Evolutionary conservation across 805 yeast genomes (phyloP).

Genomic region (Helenozyma baotianmanensis): DNA sequence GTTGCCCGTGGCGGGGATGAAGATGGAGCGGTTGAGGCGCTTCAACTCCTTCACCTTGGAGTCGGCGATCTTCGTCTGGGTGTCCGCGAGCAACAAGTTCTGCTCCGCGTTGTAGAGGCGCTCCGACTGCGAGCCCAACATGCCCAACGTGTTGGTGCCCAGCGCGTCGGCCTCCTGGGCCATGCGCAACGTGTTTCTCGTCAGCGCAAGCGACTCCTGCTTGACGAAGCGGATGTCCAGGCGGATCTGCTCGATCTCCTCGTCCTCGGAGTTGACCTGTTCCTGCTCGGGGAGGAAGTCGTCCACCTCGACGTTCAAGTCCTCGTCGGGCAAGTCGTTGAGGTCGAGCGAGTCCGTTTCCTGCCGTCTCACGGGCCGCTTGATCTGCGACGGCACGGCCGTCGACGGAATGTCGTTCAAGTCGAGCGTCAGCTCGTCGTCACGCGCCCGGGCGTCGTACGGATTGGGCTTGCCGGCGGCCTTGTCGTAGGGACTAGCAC

Average conservation of each 20-base stretch:
- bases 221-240: slow-evolving; percentile 79
- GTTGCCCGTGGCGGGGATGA: slow-evolving; percentile 72
- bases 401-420: slow-evolving; percentile 35
- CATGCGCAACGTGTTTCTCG: slow-evolving; percentile 71
- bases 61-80: slow-evolving; percentile 78
- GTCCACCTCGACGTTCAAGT: slow-evolving; percentile 35
- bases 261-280: slow-evolving; percentile 61
- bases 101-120: slow-evolving; percentile 75
- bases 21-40: slow-evolving; percentile 73
- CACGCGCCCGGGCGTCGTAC: background rate
- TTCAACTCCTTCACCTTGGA: slow-evolving; percentile 76
- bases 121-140: slow-evolving; percentile 92
- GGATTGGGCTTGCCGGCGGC: too few species aligned
- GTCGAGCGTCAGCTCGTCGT: slow-evolving; percentile 34
- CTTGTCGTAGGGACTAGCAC: too few species aligned
- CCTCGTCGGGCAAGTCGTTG: slow-evolving; percentile 26
- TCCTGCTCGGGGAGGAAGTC: slow-evolving; percentile 35
- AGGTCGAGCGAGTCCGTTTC: slow-evolving; percentile 29
- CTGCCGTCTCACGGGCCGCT: slow-evolving; percentile 18
- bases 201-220: slow-evolving; percentile 79
- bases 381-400: slow-evolving; percentile 19
- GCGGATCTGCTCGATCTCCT: slow-evolving; percentile 82
- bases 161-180: slow-evolving; percentile 46
- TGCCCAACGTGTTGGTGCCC: slow-evolving; percentile 71
- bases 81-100: slow-evolving; percentile 68